phyloP scores from a whole-genome alignment of 2,329 filamentous ascomycete species.

The Paradendryphiella salina region DNA sequence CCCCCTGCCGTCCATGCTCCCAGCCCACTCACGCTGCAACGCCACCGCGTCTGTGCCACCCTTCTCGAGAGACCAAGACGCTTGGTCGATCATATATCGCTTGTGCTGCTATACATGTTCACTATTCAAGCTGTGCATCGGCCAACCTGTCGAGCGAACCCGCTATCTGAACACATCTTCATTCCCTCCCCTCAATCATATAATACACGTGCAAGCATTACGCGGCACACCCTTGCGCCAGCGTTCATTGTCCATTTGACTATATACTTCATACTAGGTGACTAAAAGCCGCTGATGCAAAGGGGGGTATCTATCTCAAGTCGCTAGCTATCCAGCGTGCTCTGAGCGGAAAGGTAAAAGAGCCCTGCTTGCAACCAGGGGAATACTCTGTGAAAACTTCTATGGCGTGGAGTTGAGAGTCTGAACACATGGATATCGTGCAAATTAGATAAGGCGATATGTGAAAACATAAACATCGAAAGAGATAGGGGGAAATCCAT shows the following conservation, averaged over 20 bases:
- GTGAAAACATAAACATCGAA: conserved; percentile 35
- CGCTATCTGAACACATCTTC: not conserved
- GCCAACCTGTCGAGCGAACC: not conserved
- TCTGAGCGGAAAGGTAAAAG: conserved; percentile 9
- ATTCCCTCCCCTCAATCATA: not conserved
- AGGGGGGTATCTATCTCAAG: conserved; percentile 31
- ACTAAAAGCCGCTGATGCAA: conserved; percentile 21
- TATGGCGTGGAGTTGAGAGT: conserved; percentile 17
- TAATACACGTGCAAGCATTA: conserved; percentile 4
- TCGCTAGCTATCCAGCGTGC: conserved; percentile 14
- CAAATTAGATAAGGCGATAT: conserved; percentile 27
- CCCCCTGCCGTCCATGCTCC: conserved; percentile 15
- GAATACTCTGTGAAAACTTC: conserved; percentile 6
- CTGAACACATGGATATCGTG: conserved; percentile 21
- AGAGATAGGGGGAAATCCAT: conserved; percentile 18
- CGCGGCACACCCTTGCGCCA: not conserved
- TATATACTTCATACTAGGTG: conserved; percentile 21
- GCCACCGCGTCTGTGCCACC: conserved; percentile 7
- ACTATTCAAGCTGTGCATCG: conserved; percentile 1
- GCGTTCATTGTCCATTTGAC: conserved; percentile 6
- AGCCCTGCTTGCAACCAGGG: conserved; percentile 14
- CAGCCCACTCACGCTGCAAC: conserved; percentile 7
- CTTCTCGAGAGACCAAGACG: not conserved
- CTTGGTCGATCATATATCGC: conserved; percentile 2
- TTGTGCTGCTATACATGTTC: conserved; percentile 7